These are phyloP conservation scores for Pseudonitzschia pungens DNA, from an alignment of 108 stramenopile genomes.

Conservation along the genomic window DNA sequence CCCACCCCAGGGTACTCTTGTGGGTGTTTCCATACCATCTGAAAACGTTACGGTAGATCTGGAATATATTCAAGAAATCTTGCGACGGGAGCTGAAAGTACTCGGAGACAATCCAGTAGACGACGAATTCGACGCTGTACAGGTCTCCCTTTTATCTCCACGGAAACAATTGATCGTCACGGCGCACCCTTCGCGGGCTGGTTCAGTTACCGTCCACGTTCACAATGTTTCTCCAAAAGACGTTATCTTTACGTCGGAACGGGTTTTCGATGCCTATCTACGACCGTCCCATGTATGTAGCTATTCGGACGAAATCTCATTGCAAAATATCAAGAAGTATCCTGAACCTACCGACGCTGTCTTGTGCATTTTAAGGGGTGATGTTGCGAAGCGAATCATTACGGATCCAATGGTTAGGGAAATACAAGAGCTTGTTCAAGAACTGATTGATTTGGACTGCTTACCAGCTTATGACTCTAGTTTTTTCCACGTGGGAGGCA, in stretches of 20 bases:
- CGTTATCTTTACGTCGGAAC: conserved; percentile 32
- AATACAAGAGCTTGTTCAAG: conserved; percentile 47
- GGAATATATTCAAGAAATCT: conserved; percentile 26
- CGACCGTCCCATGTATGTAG: conserved; percentile 38
- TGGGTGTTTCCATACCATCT: conserved; percentile 46
- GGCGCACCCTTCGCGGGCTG: conserved; percentile 40
- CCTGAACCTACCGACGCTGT: conserved; percentile 47
- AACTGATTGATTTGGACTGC: conserved; percentile 56
- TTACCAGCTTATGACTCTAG: conserved; percentile 47
- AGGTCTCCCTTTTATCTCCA: not conserved
- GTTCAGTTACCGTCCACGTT: conserved; percentile 45
- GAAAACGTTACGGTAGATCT: conserved; percentile 33
- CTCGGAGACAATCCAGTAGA: conserved; percentile 2
- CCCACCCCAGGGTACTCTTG: conserved; percentile 52
- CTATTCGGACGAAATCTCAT: conserved; percentile 13
- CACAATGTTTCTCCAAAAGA: conserved; percentile 33
- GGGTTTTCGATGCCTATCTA: conserved; percentile 34
- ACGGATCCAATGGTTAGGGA: conserved; percentile 43
- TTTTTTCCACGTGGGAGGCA: conserved; percentile 63
- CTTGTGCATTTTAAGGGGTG: conserved; percentile 34
- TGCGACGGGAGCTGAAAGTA: conserved; percentile 25
- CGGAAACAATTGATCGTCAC: conserved; percentile 29
- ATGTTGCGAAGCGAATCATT: conserved; percentile 12
- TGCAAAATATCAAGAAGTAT: conserved; percentile 19
- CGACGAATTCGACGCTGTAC: not conserved